Base-by-base conservation (phyloP, 1,284 basidiomycete genomes). In the Papiliotrema terrestris region DNA sequence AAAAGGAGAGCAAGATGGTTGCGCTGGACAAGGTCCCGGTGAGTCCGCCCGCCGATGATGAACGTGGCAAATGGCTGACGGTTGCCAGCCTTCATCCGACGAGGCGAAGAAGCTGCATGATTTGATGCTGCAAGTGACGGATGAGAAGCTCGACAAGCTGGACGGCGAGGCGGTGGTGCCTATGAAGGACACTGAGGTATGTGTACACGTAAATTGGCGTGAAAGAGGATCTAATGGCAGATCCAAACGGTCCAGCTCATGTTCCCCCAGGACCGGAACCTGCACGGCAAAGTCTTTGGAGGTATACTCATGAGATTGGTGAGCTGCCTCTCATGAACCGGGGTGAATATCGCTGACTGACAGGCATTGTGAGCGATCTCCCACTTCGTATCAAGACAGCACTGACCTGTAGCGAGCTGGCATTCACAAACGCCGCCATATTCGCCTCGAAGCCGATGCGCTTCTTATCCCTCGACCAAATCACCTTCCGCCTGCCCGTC, bases 261-360 rank as follows among this genome's bases (percentile, higher is more conserved):
- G 87, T 89, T 89, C 69, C 88, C 89, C 0, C 88, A 90, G 77
- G 87, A 89, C 69, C 81, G 88, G 66, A 91, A 91, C 67, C 80
- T 90, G 2, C 88, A 91, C 69, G 85, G 86, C 61, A 90, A 90
- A 69, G 81, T 90, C 9, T 90, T 91, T 66, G 88, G 88, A 78
- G 84, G 83, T 72, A 72, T 81, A 59, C 68, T 85, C 42, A 83
- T 85, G 83, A 78, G 87, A 22, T 77, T 87, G 45, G 87, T 85
- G 61, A 62, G 67, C 58, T 2, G 38, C n/a, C 13, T 38, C 43
- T 45, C 45, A 17, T 15, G 35, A 5, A 48, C 15, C 5, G 3
- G 19, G 17, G 36, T n/a, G 19, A 13, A 26, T 23, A 8, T n/a
- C 26, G 48, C 29, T 52, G 38, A 50, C 42, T 6, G 2, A 39